Evolutionary conservation across 768 basidiomycete species (phyloP).

Genomic region (Mycena vitilis): DNA sequence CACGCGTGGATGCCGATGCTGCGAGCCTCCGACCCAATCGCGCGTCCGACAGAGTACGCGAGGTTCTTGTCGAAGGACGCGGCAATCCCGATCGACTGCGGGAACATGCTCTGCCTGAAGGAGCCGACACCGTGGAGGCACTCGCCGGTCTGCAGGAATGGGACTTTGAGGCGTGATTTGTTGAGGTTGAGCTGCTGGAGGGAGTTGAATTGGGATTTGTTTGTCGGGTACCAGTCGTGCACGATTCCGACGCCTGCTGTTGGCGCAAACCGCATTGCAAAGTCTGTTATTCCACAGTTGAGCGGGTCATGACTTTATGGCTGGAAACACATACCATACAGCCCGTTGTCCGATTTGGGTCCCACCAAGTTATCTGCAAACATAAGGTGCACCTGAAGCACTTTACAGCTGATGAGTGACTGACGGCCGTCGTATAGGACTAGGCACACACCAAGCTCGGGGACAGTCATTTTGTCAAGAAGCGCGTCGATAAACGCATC

Average conservation of each 20-base stretch:
- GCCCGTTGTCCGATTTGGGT: constrained; percentile 32
- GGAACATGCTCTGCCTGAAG: constrained; percentile 42
- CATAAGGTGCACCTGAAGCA: constrained; percentile 37
- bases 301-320: neutral
- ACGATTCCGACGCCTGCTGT: constrained; percentile 33
- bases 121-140: constrained; percentile 43
- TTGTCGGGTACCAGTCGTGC: constrained; percentile 39
- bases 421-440: too few species aligned
- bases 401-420: too few species aligned
- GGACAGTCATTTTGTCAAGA: constrained; percentile 32
- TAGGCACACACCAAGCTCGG: constrained; percentile 34
- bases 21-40: too few species aligned
- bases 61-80: constrained; percentile 40
- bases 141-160: constrained; percentile 41
- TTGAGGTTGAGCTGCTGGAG: constrained; percentile 38
- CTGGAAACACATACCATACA: constrained; percentile 20
- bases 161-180: constrained; percentile 40
- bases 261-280: constrained; percentile 27
- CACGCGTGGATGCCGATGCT: constrained; percentile 42
- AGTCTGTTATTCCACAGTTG: constrained; percentile 13
- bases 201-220: constrained; percentile 36
- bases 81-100: constrained; percentile 39
- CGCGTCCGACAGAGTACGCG: constrained; percentile 37
- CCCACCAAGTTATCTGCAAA: constrained; percentile 37
- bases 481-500: constrained; percentile 35